Percentiles rank a stretch among this genome's conserved stretches.
Conservation (phyloP, 257 asterid species). For the Primulina eburnea region DNA sequence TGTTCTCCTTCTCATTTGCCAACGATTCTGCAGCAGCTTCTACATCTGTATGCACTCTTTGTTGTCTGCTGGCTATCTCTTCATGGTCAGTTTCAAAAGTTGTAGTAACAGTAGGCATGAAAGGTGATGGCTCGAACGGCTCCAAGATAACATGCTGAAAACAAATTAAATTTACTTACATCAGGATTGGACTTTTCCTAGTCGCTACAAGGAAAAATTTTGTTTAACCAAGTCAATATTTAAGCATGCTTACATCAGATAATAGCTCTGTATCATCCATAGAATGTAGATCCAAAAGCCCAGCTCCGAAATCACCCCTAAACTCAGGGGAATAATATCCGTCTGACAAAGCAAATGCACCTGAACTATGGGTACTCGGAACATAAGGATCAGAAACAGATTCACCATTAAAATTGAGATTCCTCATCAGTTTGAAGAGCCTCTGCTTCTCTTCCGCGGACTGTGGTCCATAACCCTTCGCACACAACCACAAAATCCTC, state of each 20-base stretch:
- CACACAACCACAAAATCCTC: conserved; percentile 25
- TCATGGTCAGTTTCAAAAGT: conserved; percentile 70
- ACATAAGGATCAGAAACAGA: conserved; percentile 75
- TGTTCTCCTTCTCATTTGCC: conserved; percentile 55
- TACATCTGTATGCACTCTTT: conserved; percentile 50
- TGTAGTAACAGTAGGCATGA: conserved; percentile 79
- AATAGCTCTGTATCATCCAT: conserved; percentile 99
- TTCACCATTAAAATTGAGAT: conserved; percentile 87
- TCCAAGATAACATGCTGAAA: conserved; percentile 90
- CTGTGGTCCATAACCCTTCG: conserved; percentile 93
- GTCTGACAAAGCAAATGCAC: conserved; percentile 59
- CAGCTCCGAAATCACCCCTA: conserved; percentile 94
- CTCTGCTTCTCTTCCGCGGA: conserved; percentile 97
- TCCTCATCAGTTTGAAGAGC: conserved; percentile 89
- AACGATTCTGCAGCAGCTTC: conserved; percentile 51
- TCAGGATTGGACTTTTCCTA: conserved; percentile 19
- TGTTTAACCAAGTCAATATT: conserved; percentile 7
- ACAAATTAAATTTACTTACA: conserved; percentile 28
- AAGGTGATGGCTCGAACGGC: conserved; percentile 94
- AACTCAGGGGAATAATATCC: conserved; percentile 80
- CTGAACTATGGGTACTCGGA: conserved; percentile 71
- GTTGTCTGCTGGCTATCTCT: conserved; percentile 48
- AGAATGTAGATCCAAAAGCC: conserved; percentile 91
- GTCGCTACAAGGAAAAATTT: conserved; percentile 23
- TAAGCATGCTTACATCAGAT: conserved; percentile 67